Evolutionary conservation across 2,329 filamentous ascomycete species (phyloP), one percentile per base, ranked within the genome.

Genomic region (Neoscytalidium dimidiatum): DNA sequence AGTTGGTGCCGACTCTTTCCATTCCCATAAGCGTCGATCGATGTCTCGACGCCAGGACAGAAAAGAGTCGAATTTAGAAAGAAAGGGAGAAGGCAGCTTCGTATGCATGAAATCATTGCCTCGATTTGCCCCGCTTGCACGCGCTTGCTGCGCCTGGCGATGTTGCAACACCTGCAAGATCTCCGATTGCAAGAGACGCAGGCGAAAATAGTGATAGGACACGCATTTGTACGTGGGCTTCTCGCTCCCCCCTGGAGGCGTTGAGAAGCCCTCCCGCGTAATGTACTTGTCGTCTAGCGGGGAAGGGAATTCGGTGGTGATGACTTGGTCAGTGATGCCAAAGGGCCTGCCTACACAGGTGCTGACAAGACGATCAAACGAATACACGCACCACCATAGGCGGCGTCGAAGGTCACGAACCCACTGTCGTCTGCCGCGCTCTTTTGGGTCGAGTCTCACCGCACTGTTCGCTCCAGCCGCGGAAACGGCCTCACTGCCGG

Each of bases 361-460:
- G 72, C 92, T 95, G 58, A 98, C 94, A 4, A 98, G 87, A n/a
- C 94, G 87, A 77, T 98, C 94, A 64, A 98, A 88, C 4, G 92
- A 94, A 78, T 98, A 98, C 1, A 94, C 94, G 79, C 93, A 97
- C 94, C 95, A 98, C 93, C 94, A 98, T 14, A 98, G 82, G 33
- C 94, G 86, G 64, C 94, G 86, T 60, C 93, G 88, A 68, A 97
- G 85, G 75, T 98, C 95, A 62, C 94, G 88, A 43, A 92, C 85
- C 85, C 92, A 97, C 77, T 96, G 88, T 65, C 92, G 86, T 56
- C 91, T 86, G 21, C 90, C 83, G 76, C 89, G 77, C 81, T 91
- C 84, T 64, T 82, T 81, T 56, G 80, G 78, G 68, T 84, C 81
- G 17, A 85, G 77, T 65, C 74, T 79, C 7, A 69, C 58, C 28